These are phyloP conservation scores for Arachnomyces sp. DNA, from an alignment of 2,329 filamentous ascomycete species.

Conservation along the genomic window DNA sequence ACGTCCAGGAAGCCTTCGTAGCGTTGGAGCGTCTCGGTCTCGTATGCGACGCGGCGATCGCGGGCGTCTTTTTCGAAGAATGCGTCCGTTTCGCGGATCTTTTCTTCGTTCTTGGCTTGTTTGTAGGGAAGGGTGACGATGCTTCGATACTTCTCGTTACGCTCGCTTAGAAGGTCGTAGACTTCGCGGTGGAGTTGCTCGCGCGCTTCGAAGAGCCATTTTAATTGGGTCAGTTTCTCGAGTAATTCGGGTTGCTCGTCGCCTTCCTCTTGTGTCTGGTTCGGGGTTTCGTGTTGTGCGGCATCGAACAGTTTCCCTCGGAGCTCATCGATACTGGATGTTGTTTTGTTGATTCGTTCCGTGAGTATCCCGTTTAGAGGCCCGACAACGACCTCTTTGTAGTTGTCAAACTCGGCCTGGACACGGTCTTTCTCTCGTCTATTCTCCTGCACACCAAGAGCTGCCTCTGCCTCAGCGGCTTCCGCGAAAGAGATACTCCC, in stretches of 20 bases:
- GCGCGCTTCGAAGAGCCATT: constrained; percentile 95
- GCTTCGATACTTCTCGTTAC: constrained; percentile 76
- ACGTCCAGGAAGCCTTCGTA: constrained; percentile 68
- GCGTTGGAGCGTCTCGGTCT: constrained; percentile 63
- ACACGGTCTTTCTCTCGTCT: constrained; percentile 62
- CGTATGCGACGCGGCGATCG: constrained; percentile 62
- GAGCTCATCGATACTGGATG: constrained; percentile 68
- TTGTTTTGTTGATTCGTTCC: constrained; percentile 63
- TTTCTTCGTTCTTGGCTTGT: constrained; percentile 63
- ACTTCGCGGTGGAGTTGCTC: constrained; percentile 77
- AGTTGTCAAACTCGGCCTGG: constrained; percentile 73
- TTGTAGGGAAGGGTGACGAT: constrained; percentile 78
- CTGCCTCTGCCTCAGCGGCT: constrained; percentile 70
- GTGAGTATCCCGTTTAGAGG: constrained; percentile 75
- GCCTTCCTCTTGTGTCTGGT: constrained; percentile 86
- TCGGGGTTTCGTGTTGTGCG: constrained; percentile 59
- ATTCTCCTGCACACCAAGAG: constrained; percentile 62
- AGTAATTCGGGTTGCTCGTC: constrained; percentile 90
- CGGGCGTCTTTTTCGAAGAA: constrained; percentile 77
- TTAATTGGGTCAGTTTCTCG: constrained; percentile 87
- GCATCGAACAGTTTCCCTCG: constrained; percentile 64
- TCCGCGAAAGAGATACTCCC: constrained; percentile 76
- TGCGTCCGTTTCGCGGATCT: constrained; percentile 64
- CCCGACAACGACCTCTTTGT: constrained; percentile 73
- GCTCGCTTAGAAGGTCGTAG: constrained; percentile 74